phyloP scores from a whole-genome alignment of 495 filamentous ascomycete species.

The Neurospora pannonica region DNA sequence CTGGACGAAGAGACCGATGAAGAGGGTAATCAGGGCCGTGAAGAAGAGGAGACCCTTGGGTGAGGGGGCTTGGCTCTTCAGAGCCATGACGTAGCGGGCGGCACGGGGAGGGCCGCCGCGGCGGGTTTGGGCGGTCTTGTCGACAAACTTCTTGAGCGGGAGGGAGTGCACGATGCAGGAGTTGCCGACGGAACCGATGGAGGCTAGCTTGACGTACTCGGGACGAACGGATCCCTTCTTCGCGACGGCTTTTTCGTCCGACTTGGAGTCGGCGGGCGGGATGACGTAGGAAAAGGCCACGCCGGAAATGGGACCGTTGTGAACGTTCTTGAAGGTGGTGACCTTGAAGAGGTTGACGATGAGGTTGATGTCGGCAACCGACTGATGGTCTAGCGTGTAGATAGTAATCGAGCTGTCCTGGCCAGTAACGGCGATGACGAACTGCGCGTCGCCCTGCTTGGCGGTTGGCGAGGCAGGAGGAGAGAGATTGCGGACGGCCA shows the following conservation, averaged over 20 bases:
- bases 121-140: slow-evolving; percentile 35
- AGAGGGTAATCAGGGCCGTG: slow-evolving; percentile 41
- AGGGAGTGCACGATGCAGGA: slow-evolving; percentile 79
- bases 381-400: slow-evolving; percentile 57
- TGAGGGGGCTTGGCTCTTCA: slow-evolving; percentile 43
- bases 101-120: slow-evolving; percentile 34
- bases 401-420: slow-evolving; percentile 74
- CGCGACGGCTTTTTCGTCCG: slow-evolving; percentile 17
- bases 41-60: slow-evolving; percentile 37
- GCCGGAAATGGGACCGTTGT: slow-evolving; percentile 77
- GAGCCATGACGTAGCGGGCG: slow-evolving; percentile 58
- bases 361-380: slow-evolving; percentile 36
- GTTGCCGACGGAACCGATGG: slow-evolving; percentile 67
- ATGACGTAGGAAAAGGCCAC: slow-evolving; percentile 67
- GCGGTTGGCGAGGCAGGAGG: slow-evolving; percentile 35
- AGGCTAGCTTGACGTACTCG: slow-evolving; percentile 68
- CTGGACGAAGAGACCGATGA: slow-evolving; percentile 56
- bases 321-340: slow-evolving; percentile 59
- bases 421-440: slow-evolving; percentile 71
- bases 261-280: slow-evolving; percentile 30
- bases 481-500: slow-evolving; percentile 62
- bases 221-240: slow-evolving; percentile 25
- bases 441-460: slow-evolving; percentile 53
- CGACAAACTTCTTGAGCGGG: slow-evolving; percentile 44
- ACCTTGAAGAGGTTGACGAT: slow-evolving; percentile 50